Conservation (phyloP, 179 eudicot genomes). For the Beta macrorhiza region DNA sequence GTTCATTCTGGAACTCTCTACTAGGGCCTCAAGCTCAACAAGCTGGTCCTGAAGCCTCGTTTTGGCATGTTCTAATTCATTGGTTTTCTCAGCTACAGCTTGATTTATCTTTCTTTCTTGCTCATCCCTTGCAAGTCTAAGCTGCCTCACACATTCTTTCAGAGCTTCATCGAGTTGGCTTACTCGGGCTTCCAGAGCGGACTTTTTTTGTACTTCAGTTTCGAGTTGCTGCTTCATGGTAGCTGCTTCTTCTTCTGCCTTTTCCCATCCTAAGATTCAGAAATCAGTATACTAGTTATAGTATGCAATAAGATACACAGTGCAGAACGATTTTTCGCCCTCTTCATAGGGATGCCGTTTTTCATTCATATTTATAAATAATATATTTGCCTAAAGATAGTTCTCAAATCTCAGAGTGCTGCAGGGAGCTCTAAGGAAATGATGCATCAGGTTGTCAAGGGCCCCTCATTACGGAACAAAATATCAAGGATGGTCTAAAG, state of each 20-base stretch:
- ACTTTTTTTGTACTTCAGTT: slow-evolving; percentile 42
- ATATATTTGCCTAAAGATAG: background rate
- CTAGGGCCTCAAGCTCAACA: slow-evolving; percentile 37
- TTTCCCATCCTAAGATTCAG: slow-evolving; percentile 64
- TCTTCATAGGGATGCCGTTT: background rate
- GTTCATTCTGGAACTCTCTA: slow-evolving; percentile 29
- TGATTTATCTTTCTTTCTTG: slow-evolving; percentile 56
- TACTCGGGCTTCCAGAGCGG: slow-evolving; percentile 54
- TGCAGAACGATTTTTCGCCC: background rate
- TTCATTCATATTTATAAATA: background rate
- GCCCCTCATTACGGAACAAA: too few species aligned
- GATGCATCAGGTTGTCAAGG: background rate
- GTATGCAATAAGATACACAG: background rate
- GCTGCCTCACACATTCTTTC: slow-evolving; percentile 82
- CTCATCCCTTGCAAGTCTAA: slow-evolving; percentile 64
- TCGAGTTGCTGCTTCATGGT: slow-evolving; percentile 53
- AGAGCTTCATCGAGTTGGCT: slow-evolving; percentile 77
- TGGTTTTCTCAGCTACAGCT: slow-evolving; percentile 46
- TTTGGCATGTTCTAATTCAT: slow-evolving; percentile 45
- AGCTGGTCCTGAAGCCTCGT: slow-evolving; percentile 47
- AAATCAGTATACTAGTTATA: background rate
- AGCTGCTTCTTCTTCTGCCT: slow-evolving; percentile 61
- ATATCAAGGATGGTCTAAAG: background rate
- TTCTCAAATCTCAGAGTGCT: background rate
- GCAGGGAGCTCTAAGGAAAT: background rate